phyloP scores from a whole-genome alignment of 495 filamentous ascomycete species.

The Annulohypoxylon stygium region DNA sequence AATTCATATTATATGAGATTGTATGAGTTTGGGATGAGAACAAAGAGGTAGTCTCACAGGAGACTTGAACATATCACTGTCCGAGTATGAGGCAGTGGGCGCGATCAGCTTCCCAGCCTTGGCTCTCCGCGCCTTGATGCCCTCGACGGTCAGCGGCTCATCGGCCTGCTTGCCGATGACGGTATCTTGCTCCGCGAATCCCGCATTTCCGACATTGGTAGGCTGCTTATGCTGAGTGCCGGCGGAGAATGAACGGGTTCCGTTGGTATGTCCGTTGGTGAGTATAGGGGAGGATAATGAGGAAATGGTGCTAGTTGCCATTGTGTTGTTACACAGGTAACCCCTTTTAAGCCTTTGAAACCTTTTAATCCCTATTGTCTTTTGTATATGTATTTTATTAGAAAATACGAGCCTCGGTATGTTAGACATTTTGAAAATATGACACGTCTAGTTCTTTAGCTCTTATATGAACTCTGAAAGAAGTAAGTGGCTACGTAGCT shows the following conservation, averaged over 20 bases:
- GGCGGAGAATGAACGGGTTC: constrained; percentile 5
- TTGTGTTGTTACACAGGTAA: constrained; percentile 5
- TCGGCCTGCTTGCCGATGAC: constrained; percentile 53
- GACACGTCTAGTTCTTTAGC: neutral
- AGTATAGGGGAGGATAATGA: neutral
- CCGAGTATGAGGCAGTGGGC: constrained; percentile 80
- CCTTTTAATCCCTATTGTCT: constrained; percentile 1
- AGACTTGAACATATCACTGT: constrained; percentile 88
- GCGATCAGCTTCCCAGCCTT: constrained; percentile 76
- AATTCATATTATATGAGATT: constrained; percentile 7
- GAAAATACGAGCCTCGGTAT: neutral
- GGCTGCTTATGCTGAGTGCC: constrained; percentile 10
- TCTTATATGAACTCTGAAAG: neutral
- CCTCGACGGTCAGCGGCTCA: constrained; percentile 77
- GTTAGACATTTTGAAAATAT: neutral
- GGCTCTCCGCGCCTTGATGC: constrained; percentile 74
- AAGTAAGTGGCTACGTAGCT: constrained; percentile 4
- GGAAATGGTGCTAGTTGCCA: constrained; percentile 27
- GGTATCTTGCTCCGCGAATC: constrained; percentile 29
- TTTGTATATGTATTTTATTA: constrained; percentile 8
- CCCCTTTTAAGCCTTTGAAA: neutral
- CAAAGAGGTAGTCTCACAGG: constrained; percentile 58
- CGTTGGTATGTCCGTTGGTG: neutral
- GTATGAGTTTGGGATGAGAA: neutral
- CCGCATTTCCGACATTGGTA: constrained; percentile 14